Base-by-base conservation (phyloP, 352 stramenopile species). In the Peronospora belbahrii region DNA sequence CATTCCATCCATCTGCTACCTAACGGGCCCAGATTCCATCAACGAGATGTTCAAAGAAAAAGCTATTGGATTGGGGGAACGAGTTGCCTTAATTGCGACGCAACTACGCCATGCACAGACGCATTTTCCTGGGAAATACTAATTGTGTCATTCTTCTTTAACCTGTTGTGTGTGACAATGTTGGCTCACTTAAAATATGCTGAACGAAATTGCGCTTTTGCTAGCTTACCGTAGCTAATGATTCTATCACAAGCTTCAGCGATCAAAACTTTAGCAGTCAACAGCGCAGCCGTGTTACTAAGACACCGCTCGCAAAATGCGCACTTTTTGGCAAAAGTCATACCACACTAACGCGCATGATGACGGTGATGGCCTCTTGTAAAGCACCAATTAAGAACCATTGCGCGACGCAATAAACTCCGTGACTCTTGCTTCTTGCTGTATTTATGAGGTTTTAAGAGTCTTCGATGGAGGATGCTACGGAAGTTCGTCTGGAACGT, bases 121-220 rank as follows among this genome's bases (percentile, higher is more conserved):
- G 8, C 48, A 37, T 49, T 31, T 40, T 52, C 23, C 6, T 46
- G 51, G 22, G 34, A 62, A n/a, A n/a, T n/a, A n/a, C 18, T 65
- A 52, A 27, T n/a, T 19, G 13, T 10, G 30, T 34, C 30, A n/a
- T 13, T 34, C 5, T 28, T 53, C 51, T 56, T 27, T 7, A 27
- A 7, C 7, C 23, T 27, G 7, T 4, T 27, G 23, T 27, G n/a
- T n/a, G n/a, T n/a, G n/a, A 27, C 23, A 27, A 27, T 27, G 37
- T 59, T 85, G 20, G 74, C 80, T 24, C 66, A 60, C 23, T 88
- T 76, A 40, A 85, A 91, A 13, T 8, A 70, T 88, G 59, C 94
- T 79, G 44, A 95, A 94, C 3, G 81, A 82, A 30, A 93, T 56
- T 19, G 81, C 84, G n/a, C n/a, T n/a, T n/a, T n/a, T n/a, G n/a